Conservation (phyloP, 768 basidiomycete genomes). For the Lentinula sp. region DNA sequence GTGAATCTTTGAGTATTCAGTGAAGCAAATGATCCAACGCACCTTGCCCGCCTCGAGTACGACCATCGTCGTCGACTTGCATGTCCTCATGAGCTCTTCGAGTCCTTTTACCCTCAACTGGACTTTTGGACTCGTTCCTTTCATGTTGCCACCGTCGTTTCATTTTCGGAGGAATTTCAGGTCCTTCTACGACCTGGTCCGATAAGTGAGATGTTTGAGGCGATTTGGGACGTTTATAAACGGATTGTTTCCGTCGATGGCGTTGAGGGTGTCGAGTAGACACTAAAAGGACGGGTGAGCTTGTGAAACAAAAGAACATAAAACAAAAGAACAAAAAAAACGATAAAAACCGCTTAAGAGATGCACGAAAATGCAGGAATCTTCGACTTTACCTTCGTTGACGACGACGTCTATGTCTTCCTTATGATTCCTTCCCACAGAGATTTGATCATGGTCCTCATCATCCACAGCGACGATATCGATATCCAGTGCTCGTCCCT, state of each 20-base stretch:
- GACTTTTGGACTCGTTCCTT: not conserved
- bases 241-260: not conserved
- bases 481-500: not conserved
- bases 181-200: not conserved
- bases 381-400: not conserved
- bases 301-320: too few species aligned
- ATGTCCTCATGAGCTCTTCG: not conserved
- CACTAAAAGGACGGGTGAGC: not conserved
- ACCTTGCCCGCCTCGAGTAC: not conserved
- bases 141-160: not conserved
- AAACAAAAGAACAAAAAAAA: too few species aligned
- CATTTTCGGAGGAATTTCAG: slow-evolving; percentile 1
- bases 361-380: too few species aligned
- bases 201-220: not conserved
- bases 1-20: not conserved
- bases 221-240: not conserved
- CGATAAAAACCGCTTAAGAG: too few species aligned
- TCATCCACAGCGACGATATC: not conserved
- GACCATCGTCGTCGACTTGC: not conserved
- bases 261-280: not conserved
- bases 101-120: not conserved
- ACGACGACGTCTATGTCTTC: not conserved
- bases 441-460: not conserved
- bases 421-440: not conserved
- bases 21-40: not conserved